Base-by-base conservation (phyloP, 2,329 filamentous ascomycete genomes). In the Apiospora aurea region DNA sequence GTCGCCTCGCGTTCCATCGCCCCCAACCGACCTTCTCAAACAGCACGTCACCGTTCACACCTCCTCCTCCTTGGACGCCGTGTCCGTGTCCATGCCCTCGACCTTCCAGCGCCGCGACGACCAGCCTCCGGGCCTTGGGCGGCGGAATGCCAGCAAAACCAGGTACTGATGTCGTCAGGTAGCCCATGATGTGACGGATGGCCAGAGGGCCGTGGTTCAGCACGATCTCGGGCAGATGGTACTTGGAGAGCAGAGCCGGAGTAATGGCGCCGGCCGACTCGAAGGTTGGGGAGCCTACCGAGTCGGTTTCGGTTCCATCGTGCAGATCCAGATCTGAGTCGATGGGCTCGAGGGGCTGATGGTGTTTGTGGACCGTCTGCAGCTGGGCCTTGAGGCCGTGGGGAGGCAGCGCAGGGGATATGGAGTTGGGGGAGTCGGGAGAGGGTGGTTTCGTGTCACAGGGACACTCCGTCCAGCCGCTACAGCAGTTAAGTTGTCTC, bases 1-100 rank as follows among this genome's bases (percentile, higher is more conserved):
- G 90, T 80, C 90, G 88, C 80, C 91, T 91, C 74, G 95, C 96
- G 82, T 97, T 93, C 96, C 96, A 99, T 76, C 95, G 91, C 73
- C 96, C 96, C 96, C 96, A 98, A 79, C 96, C 96, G 72, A 98
- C 94, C 87, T 98, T 98, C 82, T 97, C 93, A 80, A 97, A 98
- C 79, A 92, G 88, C 78, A 96, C 92, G 76, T 94, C 91, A 75
- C 92, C 91, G 74, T 91, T 87, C 73, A 88, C 80, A 71, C 89
- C 89, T 73, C 90, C 90, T 72, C 88, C 87, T 75, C 90, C 29
- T 49, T 43, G 46, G 13, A 16, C 57, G n/a, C 67, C 87, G 71
- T 83, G 82, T 74, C 88, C 88, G 74, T 84, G 85, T 64, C 84
- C 84, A 66, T 80, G 82, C 76, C 89, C 88, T 77, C 93, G 92